Percentiles rank a stretch among this genome's conserved stretches.
Conservation (phyloP, 768 basidiomycete species). For the Melanogaster broomeanus region DNA sequence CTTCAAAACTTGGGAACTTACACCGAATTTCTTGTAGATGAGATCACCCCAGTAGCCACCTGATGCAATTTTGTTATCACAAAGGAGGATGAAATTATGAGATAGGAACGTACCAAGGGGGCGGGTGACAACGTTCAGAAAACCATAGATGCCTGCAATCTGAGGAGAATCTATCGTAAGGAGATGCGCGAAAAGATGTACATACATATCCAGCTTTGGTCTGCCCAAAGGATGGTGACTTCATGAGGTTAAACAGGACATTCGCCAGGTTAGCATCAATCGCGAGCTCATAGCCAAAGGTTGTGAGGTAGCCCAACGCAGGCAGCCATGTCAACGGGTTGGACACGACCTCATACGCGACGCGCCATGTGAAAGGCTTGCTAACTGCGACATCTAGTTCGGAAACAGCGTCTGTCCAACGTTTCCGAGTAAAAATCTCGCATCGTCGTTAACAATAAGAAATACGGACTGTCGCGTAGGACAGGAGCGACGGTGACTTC, state of each 20-base stretch:
- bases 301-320: slow-evolving; percentile 50
- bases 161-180: slow-evolving; percentile 6
- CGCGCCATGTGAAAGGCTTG: slow-evolving; percentile 40
- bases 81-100: neutral
- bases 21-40: slow-evolving; percentile 44
- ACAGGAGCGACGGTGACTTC: slow-evolving; percentile 19
- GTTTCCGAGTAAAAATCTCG: neutral
- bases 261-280: slow-evolving; percentile 56
- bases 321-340: slow-evolving; percentile 58
- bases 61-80: slow-evolving; percentile 1
- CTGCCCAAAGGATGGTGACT: slow-evolving; percentile 42
- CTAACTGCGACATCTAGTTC: slow-evolving; percentile 47
- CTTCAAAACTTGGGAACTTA: slow-evolving; percentile 8
- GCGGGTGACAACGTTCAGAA: slow-evolving; percentile 53
- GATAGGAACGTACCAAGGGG: slow-evolving; percentile 34
- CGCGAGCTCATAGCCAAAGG: slow-evolving; percentile 60
- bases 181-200: slow-evolving; percentile 16
- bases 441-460: neutral
- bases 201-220: slow-evolving; percentile 54
- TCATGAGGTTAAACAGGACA: slow-evolving; percentile 42
- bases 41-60: slow-evolving; percentile 50
- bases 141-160: slow-evolving; percentile 38
- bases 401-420: slow-evolving; percentile 24
- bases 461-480: neutral
- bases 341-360: slow-evolving; percentile 35